Base-by-base conservation (phyloP, 768 basidiomycete genomes). In the Kwoniella dendrophila region DNA sequence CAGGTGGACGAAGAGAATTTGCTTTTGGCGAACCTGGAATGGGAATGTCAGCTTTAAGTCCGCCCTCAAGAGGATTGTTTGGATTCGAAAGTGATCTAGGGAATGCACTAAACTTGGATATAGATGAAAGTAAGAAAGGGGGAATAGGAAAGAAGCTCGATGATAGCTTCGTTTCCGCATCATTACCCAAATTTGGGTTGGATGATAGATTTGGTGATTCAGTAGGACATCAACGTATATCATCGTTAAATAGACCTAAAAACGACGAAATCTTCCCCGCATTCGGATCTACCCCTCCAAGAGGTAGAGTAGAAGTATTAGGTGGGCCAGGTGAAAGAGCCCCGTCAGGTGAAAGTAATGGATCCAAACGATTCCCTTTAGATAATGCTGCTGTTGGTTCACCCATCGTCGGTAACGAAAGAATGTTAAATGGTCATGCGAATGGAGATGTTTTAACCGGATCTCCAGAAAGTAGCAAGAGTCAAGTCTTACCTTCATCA, bases 1-100 rank as follows among this genome's bases (percentile, higher is more conserved):
- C 72, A 2, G 68, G 68, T 18, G 73, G 75, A 20, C 41, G 75
- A 20, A 56, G 77, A 44, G 75, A 75, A 20, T 72, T 76, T 41
- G 64, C 67, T 14, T 76, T 78, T 56, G 71, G 69, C 16, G 69
- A 68, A 32, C 49, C 58, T 14, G 70, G 67, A 2, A 67, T 71
- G 68, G 56, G 68, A 11, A 66, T 66, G 27, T 67, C 59, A 7
- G 32, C 63, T 3, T 24, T 67, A 24, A 58, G 55, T 34, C 64
- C 61, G 2, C 72, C 72, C 3, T 63, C 62, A 10, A 11, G 71
- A 49, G 66, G 72, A n/a, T 30, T 71, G 59, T 72, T 62, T 57
- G 59, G 30, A 14, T 59, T 45, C 70, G 73, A 33, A 12, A 64
- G 62, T 48, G 63, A 66, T 32, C 52, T 78, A 14, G 66, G 60